phyloP scores from a whole-genome alignment of 2,329 filamentous ascomycete genomes.

The Pyrenophora seminiperda region DNA sequence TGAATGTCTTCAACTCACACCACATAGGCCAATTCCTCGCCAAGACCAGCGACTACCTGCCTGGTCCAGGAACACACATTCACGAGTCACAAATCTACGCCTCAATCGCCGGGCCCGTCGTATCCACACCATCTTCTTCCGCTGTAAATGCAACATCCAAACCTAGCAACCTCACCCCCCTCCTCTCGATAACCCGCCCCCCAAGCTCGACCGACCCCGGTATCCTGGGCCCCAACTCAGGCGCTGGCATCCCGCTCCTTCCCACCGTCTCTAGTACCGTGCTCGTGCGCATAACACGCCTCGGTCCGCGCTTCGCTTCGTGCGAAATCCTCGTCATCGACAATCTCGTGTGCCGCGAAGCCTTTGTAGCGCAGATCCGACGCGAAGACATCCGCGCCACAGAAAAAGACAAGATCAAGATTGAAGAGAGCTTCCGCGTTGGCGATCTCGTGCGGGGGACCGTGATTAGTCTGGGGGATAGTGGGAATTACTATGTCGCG shows the following conservation, averaged over 20 bases:
- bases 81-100: conserved; percentile 76
- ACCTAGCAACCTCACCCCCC: conserved; percentile 52
- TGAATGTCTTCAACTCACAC: no score
- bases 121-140: conserved; percentile 51
- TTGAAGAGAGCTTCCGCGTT: conserved; percentile 88
- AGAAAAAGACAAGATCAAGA: conserved; percentile 92
- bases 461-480: conserved; percentile 90
- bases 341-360: conserved; percentile 69
- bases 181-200: conserved; percentile 46
- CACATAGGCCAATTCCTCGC: conserved; percentile 73
- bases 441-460: conserved; percentile 88
- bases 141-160: conserved; percentile 56
- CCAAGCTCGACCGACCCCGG: conserved; percentile 20
- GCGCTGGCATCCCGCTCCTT: conserved; percentile 69
- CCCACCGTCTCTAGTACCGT: conserved; percentile 82
- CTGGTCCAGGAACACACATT: conserved; percentile 85
- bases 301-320: conserved; percentile 82
- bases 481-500: conserved; percentile 92
- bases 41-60: conserved; percentile 65
- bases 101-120: conserved; percentile 77
- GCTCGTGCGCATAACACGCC: conserved; percentile 81
- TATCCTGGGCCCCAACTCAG: conserved; percentile 29
- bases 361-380: conserved; percentile 84
- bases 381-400: conserved; percentile 92
- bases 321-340: conserved; percentile 83